A percentile compares a stretch with the other conserved stretches of the same genome.
phyloP scores from a whole-genome alignment of 768 basidiomycete species.

The Tremella fuciformis region DNA sequence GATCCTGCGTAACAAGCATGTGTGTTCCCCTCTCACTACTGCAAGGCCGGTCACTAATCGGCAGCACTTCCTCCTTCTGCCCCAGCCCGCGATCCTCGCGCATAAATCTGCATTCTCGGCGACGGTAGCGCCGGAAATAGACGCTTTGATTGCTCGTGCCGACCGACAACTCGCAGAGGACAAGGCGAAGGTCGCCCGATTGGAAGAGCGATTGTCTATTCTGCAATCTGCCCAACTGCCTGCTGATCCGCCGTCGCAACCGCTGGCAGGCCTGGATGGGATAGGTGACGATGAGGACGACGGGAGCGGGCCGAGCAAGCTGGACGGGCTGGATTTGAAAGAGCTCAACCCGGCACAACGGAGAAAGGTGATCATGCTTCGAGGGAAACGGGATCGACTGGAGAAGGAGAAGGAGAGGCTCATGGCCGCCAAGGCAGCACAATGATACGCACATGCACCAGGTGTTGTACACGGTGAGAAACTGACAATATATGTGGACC shows the following conservation, averaged over 20 bases:
- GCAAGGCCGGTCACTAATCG: background rate
- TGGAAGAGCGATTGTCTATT: conserved; percentile 42
- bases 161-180: conserved; percentile 30
- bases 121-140: conserved; percentile 47
- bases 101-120: conserved; percentile 42
- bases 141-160: conserved; percentile 40
- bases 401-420: conserved; percentile 43
- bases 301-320: conserved; percentile 5
- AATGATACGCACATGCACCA: too few species aligned
- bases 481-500: too few species aligned
- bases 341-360: conserved; percentile 37
- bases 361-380: conserved; percentile 44
- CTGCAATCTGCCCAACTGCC: conserved; percentile 28
- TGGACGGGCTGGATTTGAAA: conserved; percentile 32
- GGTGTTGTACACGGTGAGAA: too few species aligned
- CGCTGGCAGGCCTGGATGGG: background rate
- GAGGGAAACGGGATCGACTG: conserved; percentile 43
- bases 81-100: conserved; percentile 40
- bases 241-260: background rate
- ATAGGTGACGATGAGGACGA: conserved; percentile 8
- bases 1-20: conserved; percentile 46
- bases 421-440: too few species aligned
- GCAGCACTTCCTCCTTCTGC: conserved; percentile 50
- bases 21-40: conserved; percentile 20
- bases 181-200: conserved; percentile 23